Base-by-base conservation (phyloP, 2,329 filamentous ascomycete genomes). In the Colletotrichum sidae region DNA sequence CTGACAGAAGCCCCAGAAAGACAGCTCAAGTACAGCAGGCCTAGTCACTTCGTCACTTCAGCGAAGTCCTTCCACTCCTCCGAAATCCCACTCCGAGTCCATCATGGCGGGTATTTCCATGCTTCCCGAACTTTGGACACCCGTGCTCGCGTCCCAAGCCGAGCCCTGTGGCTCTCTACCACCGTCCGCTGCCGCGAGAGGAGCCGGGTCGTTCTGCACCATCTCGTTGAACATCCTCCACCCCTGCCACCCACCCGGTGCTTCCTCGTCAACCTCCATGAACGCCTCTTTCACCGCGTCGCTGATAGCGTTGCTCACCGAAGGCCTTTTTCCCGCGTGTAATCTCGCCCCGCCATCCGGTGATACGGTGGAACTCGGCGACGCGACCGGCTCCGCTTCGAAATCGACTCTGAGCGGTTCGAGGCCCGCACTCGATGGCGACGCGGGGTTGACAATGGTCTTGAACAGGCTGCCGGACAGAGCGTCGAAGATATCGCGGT, bases 191-290 rank as follows among this genome's bases (percentile, higher is more conserved):
- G 25, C 25, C 25, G 25, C 25, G 25, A 25, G 4, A 10, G 44
- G 15, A 15, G 13, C 8, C 44, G 35, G 8, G 8, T 70, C 70
- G 3, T 52, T 65, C 54, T 67, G 67, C 11, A 73, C 65, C 71
- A 74, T 72, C 52, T 74, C 72, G 34, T 68, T 73, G 56, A 71
- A 74, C 70, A 73, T 72, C 17, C 70, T 68, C 72, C 72, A 74
- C 1, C 71, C 70, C 55, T 72, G 71, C 68, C 69, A 73, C 0
- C 70, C 72, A 0, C 70, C 72, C 0, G 71, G 71, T 4, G 69
- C 72, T 55, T 73, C 73, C 35, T 73, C 72, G 15, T 74, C 71
- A 2, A 73, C 73, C 63, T 73, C 73, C 72, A 72, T 73, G 35
- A 72, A 72, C 4, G 71, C 69, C 38, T 72, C 72, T 35, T 71